A percentile compares a stretch with the other conserved stretches of the same genome.
phyloP scores from a whole-genome alignment of 2,329 filamentous ascomycete species.

The Colletotrichum gigasporum region DNA sequence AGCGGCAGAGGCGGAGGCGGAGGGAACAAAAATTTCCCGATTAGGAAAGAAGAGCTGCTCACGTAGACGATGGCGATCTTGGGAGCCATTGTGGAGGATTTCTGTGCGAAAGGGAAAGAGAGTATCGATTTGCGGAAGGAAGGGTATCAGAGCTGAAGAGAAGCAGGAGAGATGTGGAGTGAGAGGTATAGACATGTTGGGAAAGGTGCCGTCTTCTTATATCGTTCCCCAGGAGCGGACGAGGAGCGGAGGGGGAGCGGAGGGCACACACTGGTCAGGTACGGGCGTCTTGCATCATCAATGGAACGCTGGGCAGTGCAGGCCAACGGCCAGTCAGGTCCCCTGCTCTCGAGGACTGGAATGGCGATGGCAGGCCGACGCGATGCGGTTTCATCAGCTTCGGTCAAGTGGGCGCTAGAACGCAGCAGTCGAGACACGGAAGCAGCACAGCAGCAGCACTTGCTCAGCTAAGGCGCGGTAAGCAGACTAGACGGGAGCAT shows the following conservation, averaged over 20 bases:
- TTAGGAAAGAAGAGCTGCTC: conserved; percentile 49
- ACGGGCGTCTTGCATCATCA: conserved; percentile 18
- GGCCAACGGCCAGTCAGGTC: not conserved
- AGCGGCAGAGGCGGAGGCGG: too few relatives aligned
- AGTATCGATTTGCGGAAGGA: not conserved
- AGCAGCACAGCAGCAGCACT: too few relatives aligned
- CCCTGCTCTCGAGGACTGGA: not conserved
- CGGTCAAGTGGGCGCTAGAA: not conserved
- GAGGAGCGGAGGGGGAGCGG: not conserved
- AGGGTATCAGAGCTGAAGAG: not conserved
- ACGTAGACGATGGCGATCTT: conserved; percentile 93
- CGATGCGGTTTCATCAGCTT: conserved; percentile 15
- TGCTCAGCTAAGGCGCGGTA: conserved; percentile 3
- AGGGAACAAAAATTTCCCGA: conserved; percentile 16
- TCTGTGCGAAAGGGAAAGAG: conserved; percentile 5
- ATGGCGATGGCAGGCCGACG: not conserved
- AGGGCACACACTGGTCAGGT: not conserved
- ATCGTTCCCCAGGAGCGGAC: not conserved
- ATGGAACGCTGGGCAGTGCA: not conserved
- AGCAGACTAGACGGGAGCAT: not conserved
- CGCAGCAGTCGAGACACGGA: not conserved
- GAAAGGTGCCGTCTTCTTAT: conserved; percentile 12
- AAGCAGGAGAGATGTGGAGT: too few relatives aligned
- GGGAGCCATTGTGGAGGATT: conserved; percentile 75
- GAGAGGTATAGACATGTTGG: not conserved